Base-by-base conservation (phyloP, 805 yeast species). In the Pichia heedii region DNA sequence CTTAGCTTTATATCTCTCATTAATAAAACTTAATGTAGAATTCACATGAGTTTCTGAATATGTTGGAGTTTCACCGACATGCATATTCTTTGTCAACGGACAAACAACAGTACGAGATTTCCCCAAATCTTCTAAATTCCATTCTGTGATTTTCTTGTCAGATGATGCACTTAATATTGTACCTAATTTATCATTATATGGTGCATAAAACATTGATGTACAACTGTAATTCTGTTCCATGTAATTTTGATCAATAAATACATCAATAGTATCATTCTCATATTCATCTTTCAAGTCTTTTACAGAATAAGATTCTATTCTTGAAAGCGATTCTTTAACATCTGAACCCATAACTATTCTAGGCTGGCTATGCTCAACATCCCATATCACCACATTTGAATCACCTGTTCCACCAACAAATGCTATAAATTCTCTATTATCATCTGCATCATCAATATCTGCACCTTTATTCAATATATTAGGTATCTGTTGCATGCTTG, bases 341-440 rank as follows among this genome's bases (percentile, higher is more conserved):
- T 59, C 52, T 1, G 61, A 52, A 34, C 58, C 51, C 7, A 54
- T 42, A 3, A 58, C 55, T 41, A 51, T 54, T 21, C 67, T 42
- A 40, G 94, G 83, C 38, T 73, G 76, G 18, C 76, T 65, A 21
- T 71, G 69, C 9, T 85, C 78, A 12, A 84, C 68, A 54, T 85
- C 90, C 93, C 95, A 84, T 0, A 86, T 69, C 0, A 83, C 71
- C 5, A 82, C 68, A 45, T 80, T 79, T 0, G 77, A 65, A 4
- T 70, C 72, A 2, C 72, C 70, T 22, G 76, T 70, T 1, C 93
- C 94, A 0, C 94, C 94, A 12, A 75, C 68, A 39, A 84, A 68
- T n/a, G 76, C 70, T 11, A 78, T 65, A 60, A 66, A 71, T 29
- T 69, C 62, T 16, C 67, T 66, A n/a, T 56, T 60, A 18, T 66